Percentiles rank a stretch among this genome's conserved stretches.
Conservation (phyloP, 768 basidiomycete genomes). For the Lactarius psammicola region DNA sequence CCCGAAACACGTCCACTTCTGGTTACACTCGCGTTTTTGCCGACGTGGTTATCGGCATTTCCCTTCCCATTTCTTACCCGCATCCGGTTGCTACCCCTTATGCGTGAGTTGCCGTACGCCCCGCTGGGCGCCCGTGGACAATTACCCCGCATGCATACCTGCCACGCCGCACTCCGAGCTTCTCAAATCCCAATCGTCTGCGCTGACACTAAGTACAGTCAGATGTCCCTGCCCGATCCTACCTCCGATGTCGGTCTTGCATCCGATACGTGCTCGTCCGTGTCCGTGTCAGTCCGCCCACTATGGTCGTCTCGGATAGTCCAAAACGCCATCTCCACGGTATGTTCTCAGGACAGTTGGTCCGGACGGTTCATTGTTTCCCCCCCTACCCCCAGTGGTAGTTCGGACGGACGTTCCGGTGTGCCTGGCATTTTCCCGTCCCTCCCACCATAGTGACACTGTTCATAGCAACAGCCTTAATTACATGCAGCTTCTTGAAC, state of each 20-base stretch:
- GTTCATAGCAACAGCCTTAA: neutral
- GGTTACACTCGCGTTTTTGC: neutral
- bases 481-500: neutral
- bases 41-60: constrained; percentile 10
- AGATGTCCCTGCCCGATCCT: constrained; percentile 20
- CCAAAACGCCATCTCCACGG: neutral
- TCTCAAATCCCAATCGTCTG: constrained; percentile 23
- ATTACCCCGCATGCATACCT: constrained; percentile 25
- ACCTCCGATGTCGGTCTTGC: constrained; percentile 11
- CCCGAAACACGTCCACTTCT: neutral
- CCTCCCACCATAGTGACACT: neutral
- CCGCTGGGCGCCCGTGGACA: constrained; percentile 11
- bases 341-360: neutral
- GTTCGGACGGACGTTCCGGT: neutral
- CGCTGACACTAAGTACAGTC: constrained; percentile 16
- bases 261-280: constrained; percentile 8
- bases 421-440: neutral
- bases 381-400: neutral
- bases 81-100: constrained; percentile 9
- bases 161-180: constrained; percentile 25
- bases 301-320: neutral
- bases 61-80: constrained; percentile 12
- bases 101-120: constrained; percentile 18
- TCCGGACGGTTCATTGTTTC: neutral
- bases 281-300: neutral